These are phyloP conservation scores for Acrodontium crateriforme DNA, from an alignment of 2,329 filamentous ascomycete genomes.

Conservation along the genomic window DNA sequence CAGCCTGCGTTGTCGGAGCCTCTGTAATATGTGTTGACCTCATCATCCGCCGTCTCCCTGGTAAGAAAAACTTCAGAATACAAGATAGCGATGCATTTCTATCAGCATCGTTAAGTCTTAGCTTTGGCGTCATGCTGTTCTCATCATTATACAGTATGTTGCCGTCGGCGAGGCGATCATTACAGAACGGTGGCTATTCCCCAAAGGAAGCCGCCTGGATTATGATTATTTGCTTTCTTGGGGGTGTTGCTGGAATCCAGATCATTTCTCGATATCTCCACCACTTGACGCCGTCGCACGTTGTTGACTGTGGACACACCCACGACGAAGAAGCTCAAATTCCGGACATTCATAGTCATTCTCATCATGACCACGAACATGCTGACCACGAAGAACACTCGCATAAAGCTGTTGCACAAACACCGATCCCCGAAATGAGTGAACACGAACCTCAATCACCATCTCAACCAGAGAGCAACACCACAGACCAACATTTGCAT, in stretches of 20 bases:
- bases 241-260: conserved; percentile 64
- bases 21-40: conserved; percentile 79
- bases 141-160: conserved; percentile 89
- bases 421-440: not conserved
- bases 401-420: conserved; percentile 5
- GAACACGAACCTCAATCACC: no score
- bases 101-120: conserved; percentile 76
- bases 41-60: conserved; percentile 57
- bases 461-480: not conserved
- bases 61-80: conserved; percentile 67
- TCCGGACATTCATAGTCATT: conserved; percentile 14
- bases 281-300: conserved; percentile 60
- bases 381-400: conserved; percentile 7
- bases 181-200: conserved; percentile 53
- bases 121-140: conserved; percentile 94
- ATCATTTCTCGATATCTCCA: conserved; percentile 59
- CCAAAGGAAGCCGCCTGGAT: conserved; percentile 53
- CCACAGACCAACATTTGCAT: not conserved
- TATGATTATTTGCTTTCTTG: conserved; percentile 55
- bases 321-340: conserved; percentile 44
- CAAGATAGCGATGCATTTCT: conserved; percentile 81
- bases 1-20: conserved; percentile 54
- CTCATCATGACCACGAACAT: conserved; percentile 14
- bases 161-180: conserved; percentile 67
- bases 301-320: conserved; percentile 66